Percentiles rank a stretch among this genome's conserved stretches.
Evolutionary conservation across 2,329 filamentous ascomycete genomes (phyloP).

Genomic region (Paracamarosporium sp.): DNA sequence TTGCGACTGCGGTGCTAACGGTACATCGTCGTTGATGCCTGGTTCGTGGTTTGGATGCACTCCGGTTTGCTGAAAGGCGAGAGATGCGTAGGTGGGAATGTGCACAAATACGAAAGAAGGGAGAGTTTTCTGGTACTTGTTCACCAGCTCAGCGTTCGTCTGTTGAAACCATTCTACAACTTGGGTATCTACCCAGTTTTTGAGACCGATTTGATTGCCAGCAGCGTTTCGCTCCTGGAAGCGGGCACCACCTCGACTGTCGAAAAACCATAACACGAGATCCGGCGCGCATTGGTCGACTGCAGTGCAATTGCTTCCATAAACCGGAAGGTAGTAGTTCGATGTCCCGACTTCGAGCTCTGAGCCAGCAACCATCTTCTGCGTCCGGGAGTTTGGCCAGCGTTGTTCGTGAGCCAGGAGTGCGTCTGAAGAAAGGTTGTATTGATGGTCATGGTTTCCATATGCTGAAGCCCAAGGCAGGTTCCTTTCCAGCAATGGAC

Average conservation of each 20-base stretch:
- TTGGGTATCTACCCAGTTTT: constrained; percentile 7
- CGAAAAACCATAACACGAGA: constrained; percentile 73
- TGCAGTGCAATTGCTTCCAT: constrained; percentile 22
- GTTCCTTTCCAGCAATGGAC: constrained; percentile 58
- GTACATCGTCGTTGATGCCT: constrained; percentile 38
- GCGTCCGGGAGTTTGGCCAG: constrained; percentile 37
- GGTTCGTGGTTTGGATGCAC: constrained; percentile 52
- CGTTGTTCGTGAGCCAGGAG: constrained; percentile 6
- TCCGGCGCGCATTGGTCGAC: constrained; percentile 18
- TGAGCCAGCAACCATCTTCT: constrained; percentile 43
- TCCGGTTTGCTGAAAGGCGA: constrained; percentile 50
- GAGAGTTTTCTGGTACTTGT: constrained; percentile 29
- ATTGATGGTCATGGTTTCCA: constrained; percentile 69
- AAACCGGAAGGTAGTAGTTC: constrained; percentile 61
- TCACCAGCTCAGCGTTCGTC: constrained; percentile 11
- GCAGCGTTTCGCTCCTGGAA: constrained; percentile 11
- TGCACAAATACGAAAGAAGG: constrained; percentile 61
- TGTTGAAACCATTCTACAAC: constrained; percentile 9
- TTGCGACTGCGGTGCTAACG: constrained; percentile 41
- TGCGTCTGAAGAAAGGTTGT: constrained; percentile 55
- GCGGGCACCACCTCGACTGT: constrained; percentile 39
- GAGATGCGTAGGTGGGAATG: constrained; percentile 45
- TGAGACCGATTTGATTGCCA: constrained; percentile 5
- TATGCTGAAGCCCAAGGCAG: constrained; percentile 71
- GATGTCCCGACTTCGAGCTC: constrained; percentile 43